Conservation (phyloP, 2,329 filamentous ascomycete species). For the Nemania sp. region DNA sequence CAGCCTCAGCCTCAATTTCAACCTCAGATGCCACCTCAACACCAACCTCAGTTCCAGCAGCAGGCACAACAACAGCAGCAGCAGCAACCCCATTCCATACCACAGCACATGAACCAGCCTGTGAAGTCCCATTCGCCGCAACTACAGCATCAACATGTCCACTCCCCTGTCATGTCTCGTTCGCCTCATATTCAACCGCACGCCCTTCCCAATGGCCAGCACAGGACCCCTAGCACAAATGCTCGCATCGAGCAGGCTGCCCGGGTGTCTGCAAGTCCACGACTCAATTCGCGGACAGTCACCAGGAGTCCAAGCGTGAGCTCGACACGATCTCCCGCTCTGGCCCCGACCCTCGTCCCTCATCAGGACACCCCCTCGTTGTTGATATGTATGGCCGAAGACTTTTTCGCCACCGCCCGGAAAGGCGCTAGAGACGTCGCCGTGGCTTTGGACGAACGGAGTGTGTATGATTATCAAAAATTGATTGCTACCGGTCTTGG, state of each 20-base stretch:
- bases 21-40: conserved; percentile 24
- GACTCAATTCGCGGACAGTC: conserved; percentile 33
- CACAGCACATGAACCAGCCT: conserved; percentile 33
- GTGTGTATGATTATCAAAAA: conserved; percentile 69
- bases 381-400: conserved; percentile 72
- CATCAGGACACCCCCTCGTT: conserved; percentile 59
- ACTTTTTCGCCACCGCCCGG: conserved; percentile 72
- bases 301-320: conserved; percentile 41
- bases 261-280: conserved; percentile 40
- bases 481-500: conserved; percentile 72
- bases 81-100: conserved; percentile 30
- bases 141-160: conserved; percentile 27
- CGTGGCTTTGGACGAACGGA: conserved; percentile 51
- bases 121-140: conserved; percentile 34
- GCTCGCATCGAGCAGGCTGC: conserved; percentile 34
- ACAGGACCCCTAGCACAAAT: conserved; percentile 27
- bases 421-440: conserved; percentile 54
- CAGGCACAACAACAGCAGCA: conserved; percentile 38
- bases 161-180: conserved; percentile 33
- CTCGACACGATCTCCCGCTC: conserved; percentile 39
- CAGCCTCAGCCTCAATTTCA: conserved; percentile 19
- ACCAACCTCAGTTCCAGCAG: conserved; percentile 41
- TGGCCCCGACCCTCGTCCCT: conserved; percentile 46
- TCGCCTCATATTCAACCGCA: conserved; percentile 36
- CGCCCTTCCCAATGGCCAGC: conserved; percentile 27